Conservation (phyloP, 345 rosid species). For the Populus deltoides region DNA sequence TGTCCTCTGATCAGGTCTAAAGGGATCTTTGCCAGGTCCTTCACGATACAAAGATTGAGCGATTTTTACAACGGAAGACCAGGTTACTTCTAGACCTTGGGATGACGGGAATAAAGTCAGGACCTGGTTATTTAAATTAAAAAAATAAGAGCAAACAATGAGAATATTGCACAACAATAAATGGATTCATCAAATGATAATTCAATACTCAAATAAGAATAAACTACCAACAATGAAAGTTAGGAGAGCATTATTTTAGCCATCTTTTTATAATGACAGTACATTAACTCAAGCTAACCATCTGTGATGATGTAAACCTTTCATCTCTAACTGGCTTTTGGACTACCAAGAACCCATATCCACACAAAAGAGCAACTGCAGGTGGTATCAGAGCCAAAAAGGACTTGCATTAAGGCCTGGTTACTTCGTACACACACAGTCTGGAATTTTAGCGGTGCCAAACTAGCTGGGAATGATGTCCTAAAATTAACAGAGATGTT, state of each 20-base stretch:
- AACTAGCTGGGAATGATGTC: neutral
- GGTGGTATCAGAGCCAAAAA: neutral
- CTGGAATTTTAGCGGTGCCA: neutral
- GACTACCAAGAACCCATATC: neutral
- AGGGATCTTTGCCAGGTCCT: conserved; percentile 95
- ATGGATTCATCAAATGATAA: neutral
- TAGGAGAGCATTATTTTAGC: neutral
- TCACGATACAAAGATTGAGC: conserved; percentile 94
- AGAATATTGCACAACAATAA: neutral
- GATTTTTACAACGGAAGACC: conserved; percentile 96
- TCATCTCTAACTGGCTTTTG: neutral
- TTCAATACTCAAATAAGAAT: neutral
- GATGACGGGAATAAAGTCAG: conserved; percentile 79
- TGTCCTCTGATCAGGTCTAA: conserved; percentile 94
- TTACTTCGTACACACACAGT: neutral
- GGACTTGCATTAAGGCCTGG: neutral
- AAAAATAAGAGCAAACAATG: neutral
- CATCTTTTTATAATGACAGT: neutral
- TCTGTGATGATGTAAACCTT: neutral
- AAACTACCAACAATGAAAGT: neutral
- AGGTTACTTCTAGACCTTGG: conserved; percentile 70
- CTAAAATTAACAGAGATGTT: neutral
- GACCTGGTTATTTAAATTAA: conserved; percentile 42
- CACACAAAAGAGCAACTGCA: neutral
- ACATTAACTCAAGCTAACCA: neutral